phyloP scores from a whole-genome alignment of 768 basidiomycete genomes.

The Termitomyces sp. region DNA sequence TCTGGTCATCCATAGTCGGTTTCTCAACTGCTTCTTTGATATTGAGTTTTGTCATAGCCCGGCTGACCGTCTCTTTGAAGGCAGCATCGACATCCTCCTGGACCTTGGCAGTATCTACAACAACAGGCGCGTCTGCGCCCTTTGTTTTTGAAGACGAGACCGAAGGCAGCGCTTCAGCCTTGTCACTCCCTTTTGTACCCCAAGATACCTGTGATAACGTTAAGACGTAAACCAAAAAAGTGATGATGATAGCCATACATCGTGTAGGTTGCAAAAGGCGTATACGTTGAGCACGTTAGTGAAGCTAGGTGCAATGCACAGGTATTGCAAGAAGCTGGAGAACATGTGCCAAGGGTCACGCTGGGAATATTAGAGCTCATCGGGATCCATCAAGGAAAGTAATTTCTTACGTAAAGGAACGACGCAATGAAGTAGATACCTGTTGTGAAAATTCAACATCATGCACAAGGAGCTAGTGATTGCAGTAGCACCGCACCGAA shows the following conservation, averaged over 20 bases:
- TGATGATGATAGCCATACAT: constrained; percentile 39
- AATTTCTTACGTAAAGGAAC: constrained; percentile 69
- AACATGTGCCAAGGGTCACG: constrained; percentile 99
- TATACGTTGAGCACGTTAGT: constrained; percentile 95
- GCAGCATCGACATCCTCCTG: constrained; percentile 88
- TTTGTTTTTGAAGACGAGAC: constrained; percentile 81
- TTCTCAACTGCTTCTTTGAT: constrained; percentile 65
- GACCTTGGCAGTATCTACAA: constrained; percentile 78
- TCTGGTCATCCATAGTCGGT: constrained; percentile 83
- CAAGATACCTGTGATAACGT: constrained; percentile 59
- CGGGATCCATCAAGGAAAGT: background rate
- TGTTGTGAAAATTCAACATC: constrained; percentile 16
- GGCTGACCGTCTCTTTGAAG: constrained; percentile 89
- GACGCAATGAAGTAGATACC: constrained; percentile 82
- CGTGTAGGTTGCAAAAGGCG: constrained; percentile 95
- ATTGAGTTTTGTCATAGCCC: constrained; percentile 74
- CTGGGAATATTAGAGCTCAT: constrained; percentile 27
- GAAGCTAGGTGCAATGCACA: constrained; percentile 87
- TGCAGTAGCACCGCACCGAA: constrained; percentile 49
- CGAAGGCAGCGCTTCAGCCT: constrained; percentile 87
- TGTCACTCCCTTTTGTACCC: constrained; percentile 96
- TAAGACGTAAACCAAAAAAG: background rate
- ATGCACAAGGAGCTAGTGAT: background rate
- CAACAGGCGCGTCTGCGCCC: constrained; percentile 68
- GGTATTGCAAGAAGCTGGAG: constrained; percentile 88